Percentiles rank a stretch among this genome's conserved stretches.
These are phyloP conservation scores for Nannochloropsis gaditana DNA, from an alignment of 108 stramenopile species.

Conservation along the genomic window DNA sequence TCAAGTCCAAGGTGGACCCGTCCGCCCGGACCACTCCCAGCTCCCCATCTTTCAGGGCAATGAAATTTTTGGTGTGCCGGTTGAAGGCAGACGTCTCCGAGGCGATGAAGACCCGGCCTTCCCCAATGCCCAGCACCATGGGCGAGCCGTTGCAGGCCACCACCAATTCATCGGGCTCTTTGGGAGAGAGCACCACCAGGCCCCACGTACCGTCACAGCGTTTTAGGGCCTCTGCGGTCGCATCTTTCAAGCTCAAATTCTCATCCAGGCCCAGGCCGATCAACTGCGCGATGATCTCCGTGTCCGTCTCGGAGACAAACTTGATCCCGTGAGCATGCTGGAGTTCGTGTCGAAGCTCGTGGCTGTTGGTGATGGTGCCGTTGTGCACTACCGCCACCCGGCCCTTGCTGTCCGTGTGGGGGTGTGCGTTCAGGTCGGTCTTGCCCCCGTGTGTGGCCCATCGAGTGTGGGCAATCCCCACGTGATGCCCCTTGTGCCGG, in stretches of 20 bases:
- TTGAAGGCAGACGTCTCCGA: slow-evolving; percentile 96
- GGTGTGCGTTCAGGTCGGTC: slow-evolving; percentile 96
- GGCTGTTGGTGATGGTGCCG: slow-evolving; percentile 93
- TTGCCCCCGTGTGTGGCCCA: slow-evolving; percentile 99
- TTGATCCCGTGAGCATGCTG: slow-evolving; percentile 63
- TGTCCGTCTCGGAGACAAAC: slow-evolving; percentile 91
- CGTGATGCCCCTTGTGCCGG: slow-evolving; percentile 61
- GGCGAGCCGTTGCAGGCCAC: slow-evolving; percentile 97
- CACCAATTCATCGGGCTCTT: slow-evolving; percentile 79
- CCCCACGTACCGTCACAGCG: slow-evolving; percentile 92
- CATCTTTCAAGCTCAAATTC: slow-evolving; percentile 54
- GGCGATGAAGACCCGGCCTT: slow-evolving; percentile 86
- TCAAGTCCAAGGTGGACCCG: slow-evolving; percentile 78
- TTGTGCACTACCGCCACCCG: slow-evolving; percentile 98
- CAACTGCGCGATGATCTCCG: slow-evolving; percentile 95
- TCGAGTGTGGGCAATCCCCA: slow-evolving; percentile 97
- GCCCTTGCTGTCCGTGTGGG: slow-evolving; percentile 83
- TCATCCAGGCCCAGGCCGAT: slow-evolving; percentile 70
- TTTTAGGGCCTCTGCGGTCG: slow-evolving; percentile 73
- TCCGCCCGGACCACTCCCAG: slow-evolving; percentile 87
- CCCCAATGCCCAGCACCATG: slow-evolving; percentile 84
- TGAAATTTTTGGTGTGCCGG: slow-evolving; percentile 94
- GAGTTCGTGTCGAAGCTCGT: slow-evolving; percentile 77
- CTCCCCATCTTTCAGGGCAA: slow-evolving; percentile 97
- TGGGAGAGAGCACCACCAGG: slow-evolving; percentile 63